Base-by-base conservation (phyloP, 2,329 filamentous ascomycete species). In the Pseudogymnoascus sp. region DNA sequence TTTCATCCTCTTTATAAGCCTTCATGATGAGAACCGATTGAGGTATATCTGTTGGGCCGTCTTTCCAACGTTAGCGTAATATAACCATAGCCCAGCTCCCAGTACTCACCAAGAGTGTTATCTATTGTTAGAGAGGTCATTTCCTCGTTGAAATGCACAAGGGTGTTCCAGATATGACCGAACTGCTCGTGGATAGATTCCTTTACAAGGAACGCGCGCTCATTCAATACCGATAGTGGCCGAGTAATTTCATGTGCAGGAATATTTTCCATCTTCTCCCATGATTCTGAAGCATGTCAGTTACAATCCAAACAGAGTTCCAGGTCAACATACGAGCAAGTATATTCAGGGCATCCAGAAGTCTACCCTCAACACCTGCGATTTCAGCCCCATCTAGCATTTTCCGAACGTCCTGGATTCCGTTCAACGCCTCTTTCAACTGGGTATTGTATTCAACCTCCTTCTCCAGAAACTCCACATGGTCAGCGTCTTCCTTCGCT, bases 161-260 rank as follows among this genome's bases (percentile, higher is more conserved):
- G 77, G 0, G 81, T 78, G 64, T 83, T 82, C 91, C 92, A 97
- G n/a, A 86, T 81, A 62, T 80, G 79, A 47, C 84, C 82, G 40
- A 95, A 81, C 7, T 84, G 83, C 42, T 88, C 83, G 64, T 86
- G 82, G 21, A 95, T 82, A 19, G 83, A 80, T 1, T 82, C 80
- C 66, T 86, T 87, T 63, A 96, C 77, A 69, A 87, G 84, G 26
- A 85, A 84, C 1, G 84, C 82, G 66, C 87, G 83, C 50, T 84
- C 75, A 65, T 86, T 81, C 3, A 96, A 76, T 24, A 96, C 76
- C 63, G 81, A 83, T 71, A 86, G 81, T 2, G 84, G 82, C 33
- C 86, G 81, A 33, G 85, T 85, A 2, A 83, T 82, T 67, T 81
- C 84, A 71, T 84, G 84, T 2, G 84, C 77, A 0, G 85, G 83